Evolutionary conservation across 2,329 filamentous ascomycete genomes (phyloP), one percentile per base, ranked within the genome.

Genomic region (Gaeumannomyces sp.): DNA sequence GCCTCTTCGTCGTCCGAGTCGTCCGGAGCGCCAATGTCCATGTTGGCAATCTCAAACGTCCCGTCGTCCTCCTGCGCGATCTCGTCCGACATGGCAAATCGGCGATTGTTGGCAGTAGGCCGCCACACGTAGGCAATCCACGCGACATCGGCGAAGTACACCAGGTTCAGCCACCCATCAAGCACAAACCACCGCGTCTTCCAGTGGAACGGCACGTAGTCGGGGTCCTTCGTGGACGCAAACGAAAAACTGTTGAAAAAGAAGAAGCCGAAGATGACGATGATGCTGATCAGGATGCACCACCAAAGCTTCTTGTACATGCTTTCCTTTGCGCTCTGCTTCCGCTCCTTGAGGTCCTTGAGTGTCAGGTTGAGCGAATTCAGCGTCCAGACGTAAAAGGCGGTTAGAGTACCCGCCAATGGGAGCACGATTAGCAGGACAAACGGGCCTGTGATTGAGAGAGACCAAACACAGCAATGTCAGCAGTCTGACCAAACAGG

Each of bases 221-320:
- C 90, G 0, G 91, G 91, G 68, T 93, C 90, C 61, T 85, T 86
- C 61, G 88, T 87, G 16, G 93, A 93, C 61, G 93, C 94, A 75
- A 99, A 97, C 0, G 91, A 92, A 77, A 97, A 93, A 70, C 91
- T 96, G 81, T 97, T 98, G 81, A 98, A 89, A 81, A 99, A 98
- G 83, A 99, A 97, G 81, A 99, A 99, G 65, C 84, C 93, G 71
- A 99, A 99, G 71, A 98, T 97, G 71, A 98, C 92, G 61, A 98
- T 80, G 74, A 99, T 96, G 75, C 91, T 96, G 68, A 86, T 82
- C 60, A 99, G 83, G 66, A 99, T 97, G 75, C 92, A 94, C 93
- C 93, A 99, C 93, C 96, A 99, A 19, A 99, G 86, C 76, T 96
- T 96, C 79, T 91, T 93, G 79, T 98, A 99, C 96, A 99, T 99